Evolutionary conservation across 2,329 filamentous ascomycete species (phyloP).

Genomic region (Pestalotiopsis fici): DNA sequence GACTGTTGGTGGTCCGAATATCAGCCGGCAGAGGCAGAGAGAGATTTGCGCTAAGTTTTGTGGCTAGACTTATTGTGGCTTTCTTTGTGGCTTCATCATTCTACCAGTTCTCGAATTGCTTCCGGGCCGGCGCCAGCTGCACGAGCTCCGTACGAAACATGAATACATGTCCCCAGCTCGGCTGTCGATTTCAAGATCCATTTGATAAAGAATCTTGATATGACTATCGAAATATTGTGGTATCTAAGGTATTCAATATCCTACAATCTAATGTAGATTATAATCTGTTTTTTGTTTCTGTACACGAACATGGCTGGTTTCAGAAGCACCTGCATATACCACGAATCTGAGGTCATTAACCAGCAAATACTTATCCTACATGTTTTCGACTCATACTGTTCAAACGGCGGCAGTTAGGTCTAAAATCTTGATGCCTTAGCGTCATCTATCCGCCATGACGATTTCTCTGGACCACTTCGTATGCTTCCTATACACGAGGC

Average conservation of each 20-base stretch:
- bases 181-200: not conserved
- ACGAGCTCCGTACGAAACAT: not conserved
- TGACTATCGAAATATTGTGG: not conserved
- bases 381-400: not conserved
- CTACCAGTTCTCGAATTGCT: not conserved
- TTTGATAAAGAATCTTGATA: not conserved
- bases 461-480: not conserved
- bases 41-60: not conserved
- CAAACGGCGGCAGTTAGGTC: not conserved
- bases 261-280: not conserved
- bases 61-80: not conserved
- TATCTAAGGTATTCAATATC: not conserved
- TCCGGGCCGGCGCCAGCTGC: not conserved
- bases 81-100: too few relatives aligned
- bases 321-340: not conserved
- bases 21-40: not conserved
- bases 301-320: not conserved
- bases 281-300: not conserved
- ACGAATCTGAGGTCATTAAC: not conserved
- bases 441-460: not conserved
- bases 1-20: not conserved
- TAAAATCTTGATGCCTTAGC: constrained; percentile 4
- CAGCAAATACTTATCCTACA: not conserved
- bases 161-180: too few relatives aligned
- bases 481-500: not conserved